Evolutionary conservation across 2,329 filamentous ascomycete genomes (phyloP), one percentile per base, ranked within the genome.

Genomic region (Trichophaea hybrida): DNA sequence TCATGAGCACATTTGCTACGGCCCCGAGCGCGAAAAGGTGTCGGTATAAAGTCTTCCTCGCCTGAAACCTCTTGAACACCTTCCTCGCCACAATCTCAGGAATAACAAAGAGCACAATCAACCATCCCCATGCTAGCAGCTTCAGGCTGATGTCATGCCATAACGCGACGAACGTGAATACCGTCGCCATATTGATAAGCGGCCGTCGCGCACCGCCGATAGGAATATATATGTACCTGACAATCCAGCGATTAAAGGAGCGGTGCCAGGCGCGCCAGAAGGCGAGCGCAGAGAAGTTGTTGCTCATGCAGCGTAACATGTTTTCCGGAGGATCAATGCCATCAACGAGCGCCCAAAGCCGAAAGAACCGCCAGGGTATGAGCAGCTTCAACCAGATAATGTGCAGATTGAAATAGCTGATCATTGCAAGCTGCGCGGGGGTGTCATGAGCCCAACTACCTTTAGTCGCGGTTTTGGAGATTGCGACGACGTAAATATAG

Each of bases 241-340:
- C 79, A 59, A 93, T 80, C 89, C 90, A 98, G 66, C 89, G 85
- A 74, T 97, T 97, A 76, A 88, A 97, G 64, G 83, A 88, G 56
- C 90, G 84, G 73, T 98, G 93, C 94, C 94, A 98, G 35, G 83
- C 84, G 63, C 93, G 86, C 93, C 93, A 98, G 75, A 98, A 98
- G 17, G 84, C 83, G 44, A 90, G 78, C 0, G 88, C 85, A 65
- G 85, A 90, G 75, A 90, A 96, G 72, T 97, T 97, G 75, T 98
- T 83, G 69, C 84, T 90, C 74, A 96, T 88, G 73, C 94, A 98
- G 67, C 93, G 86, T 58, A 96, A 81, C 88, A 98, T 96, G 74
- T 98, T 98, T 74, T 98, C 93, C 0, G 93, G 91, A 0, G 93
- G 88, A 70, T 98, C 93, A 67, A 98, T 82, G 62, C 87, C 88